phyloP scores from a whole-genome alignment of 176 grass and related monocot genomes.

The Oryza nivara region DNA sequence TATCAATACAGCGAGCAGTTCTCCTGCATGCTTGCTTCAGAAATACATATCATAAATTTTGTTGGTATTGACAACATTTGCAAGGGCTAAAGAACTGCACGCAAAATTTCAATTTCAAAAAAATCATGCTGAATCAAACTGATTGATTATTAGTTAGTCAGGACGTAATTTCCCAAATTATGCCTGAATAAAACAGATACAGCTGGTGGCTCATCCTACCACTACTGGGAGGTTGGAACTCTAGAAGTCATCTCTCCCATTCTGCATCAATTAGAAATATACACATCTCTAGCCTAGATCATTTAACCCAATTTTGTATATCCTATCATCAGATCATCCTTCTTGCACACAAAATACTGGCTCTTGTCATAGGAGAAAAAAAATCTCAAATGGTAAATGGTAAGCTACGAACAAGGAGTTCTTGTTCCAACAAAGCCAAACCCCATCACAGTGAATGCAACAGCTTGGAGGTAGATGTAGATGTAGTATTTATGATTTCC shows the following conservation, averaged over 20 bases:
- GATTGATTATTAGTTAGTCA: background rate
- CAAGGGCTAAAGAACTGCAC: background rate
- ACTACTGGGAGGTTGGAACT: background rate
- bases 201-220: background rate
- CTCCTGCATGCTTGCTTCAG: background rate
- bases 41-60: background rate
- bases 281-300: background rate
- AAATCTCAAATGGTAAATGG: background rate
- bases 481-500: slow-evolving; percentile 72
- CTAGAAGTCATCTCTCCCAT: background rate
- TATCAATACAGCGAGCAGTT: background rate
- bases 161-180: background rate
- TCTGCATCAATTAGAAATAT: background rate
- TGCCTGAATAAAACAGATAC: background rate
- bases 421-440: slow-evolving; percentile 70
- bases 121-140: background rate
- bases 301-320: background rate
- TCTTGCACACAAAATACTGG: background rate
- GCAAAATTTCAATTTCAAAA: background rate
- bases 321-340: no score
- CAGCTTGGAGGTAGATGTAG: slow-evolving; percentile 87
- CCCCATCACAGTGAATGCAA: slow-evolving; percentile 70
- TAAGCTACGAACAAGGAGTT: slow-evolving; percentile 51
- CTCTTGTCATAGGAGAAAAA: background rate
- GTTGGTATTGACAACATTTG: background rate